phyloP scores from a whole-genome alignment of 2,329 filamentous ascomycete species.

The Geosmithia flava region DNA sequence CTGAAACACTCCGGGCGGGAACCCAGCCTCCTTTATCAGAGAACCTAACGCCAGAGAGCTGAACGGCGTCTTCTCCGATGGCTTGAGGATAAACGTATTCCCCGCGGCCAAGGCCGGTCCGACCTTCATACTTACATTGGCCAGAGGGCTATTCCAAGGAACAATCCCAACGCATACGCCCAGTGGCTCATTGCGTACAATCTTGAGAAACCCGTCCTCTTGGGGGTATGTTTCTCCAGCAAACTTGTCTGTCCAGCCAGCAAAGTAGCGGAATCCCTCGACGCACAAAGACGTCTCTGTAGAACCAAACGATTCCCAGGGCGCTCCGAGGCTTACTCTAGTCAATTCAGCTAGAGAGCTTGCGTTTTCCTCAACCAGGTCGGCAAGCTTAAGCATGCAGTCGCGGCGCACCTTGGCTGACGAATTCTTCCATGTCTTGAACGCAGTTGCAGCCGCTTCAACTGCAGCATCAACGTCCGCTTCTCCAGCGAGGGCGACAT shows the following conservation, averaged over 20 bases:
- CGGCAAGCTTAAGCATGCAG: slow-evolving; percentile 30
- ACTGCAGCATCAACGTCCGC: slow-evolving; percentile 33
- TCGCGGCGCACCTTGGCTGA: slow-evolving; percentile 20
- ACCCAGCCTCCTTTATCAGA: slow-evolving; percentile 24
- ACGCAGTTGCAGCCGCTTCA: slow-evolving; percentile 30
- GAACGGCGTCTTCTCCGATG: slow-evolving; percentile 28
- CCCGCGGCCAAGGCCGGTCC: slow-evolving; percentile 27
- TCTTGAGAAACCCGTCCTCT: slow-evolving; percentile 30
- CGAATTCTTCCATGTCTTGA: slow-evolving; percentile 26
- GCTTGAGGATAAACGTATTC: slow-evolving; percentile 29
- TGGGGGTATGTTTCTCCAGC: slow-evolving; percentile 23
- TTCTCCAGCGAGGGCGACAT: slow-evolving; percentile 29
- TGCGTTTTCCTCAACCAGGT: slow-evolving; percentile 23
- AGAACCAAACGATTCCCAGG: slow-evolving; percentile 27
- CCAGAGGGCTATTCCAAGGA: slow-evolving; percentile 39
- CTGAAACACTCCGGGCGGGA: slow-evolving; percentile 29
- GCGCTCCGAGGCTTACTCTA: slow-evolving; percentile 31
- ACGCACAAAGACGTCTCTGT: slow-evolving; percentile 23
- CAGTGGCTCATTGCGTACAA: slow-evolving; percentile 21
- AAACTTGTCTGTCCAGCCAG: slow-evolving; percentile 25
- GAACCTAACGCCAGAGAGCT: slow-evolving; percentile 17
- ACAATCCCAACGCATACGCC: slow-evolving; percentile 25
- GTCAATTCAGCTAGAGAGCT: slow-evolving; percentile 23
- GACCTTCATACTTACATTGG: slow-evolving; percentile 17
- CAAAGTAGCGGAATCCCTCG: slow-evolving; percentile 10